These are phyloP conservation scores for Rugosomyces carneus DNA, from an alignment of 1,284 basidiomycete genomes.

Conservation along the genomic window DNA sequence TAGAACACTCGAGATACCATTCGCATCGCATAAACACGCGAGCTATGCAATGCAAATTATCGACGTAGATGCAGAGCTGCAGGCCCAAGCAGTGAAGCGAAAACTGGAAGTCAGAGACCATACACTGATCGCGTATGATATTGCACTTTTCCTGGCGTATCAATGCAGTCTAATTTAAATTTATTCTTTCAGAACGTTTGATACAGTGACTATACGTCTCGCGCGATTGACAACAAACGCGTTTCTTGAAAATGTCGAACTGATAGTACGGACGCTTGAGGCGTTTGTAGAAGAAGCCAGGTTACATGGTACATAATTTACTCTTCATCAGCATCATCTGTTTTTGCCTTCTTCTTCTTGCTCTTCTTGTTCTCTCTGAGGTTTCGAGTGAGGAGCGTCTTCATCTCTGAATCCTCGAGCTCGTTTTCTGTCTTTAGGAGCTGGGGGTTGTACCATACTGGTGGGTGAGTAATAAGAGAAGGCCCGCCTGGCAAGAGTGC, in stretches of 20 bases:
- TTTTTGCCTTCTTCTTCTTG: constrained; percentile 75
- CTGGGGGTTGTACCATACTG: constrained; percentile 90
- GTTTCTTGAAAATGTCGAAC: constrained; percentile 82
- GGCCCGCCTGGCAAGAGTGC: constrained; percentile 85
- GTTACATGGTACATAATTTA: constrained; percentile 14
- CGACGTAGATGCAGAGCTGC: constrained; percentile 80
- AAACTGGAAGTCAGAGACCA: constrained; percentile 59
- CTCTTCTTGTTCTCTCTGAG: constrained; percentile 90
- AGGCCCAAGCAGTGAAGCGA: constrained; percentile 71
- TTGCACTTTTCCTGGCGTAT: constrained; percentile 9
- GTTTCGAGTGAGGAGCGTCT: constrained; percentile 70
- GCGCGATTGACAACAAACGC: constrained; percentile 77
- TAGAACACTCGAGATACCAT: constrained; percentile 75
- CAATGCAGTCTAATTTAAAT: background rate
- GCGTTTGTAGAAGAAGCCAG: constrained; percentile 66
- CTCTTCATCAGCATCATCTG: constrained; percentile 39
- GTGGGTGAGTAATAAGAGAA: constrained; percentile 78
- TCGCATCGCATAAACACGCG: constrained; percentile 68
- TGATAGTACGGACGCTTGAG: constrained; percentile 76
- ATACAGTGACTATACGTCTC: constrained; percentile 75
- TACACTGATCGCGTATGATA: constrained; percentile 68
- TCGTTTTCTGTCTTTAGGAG: constrained; percentile 86
- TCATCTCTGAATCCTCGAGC: constrained; percentile 82
- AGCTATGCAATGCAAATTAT: constrained; percentile 74
- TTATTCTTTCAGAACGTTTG: constrained; percentile 47